Conservation (phyloP, 805 yeast species). For the Torulaspora quercuum region DNA sequence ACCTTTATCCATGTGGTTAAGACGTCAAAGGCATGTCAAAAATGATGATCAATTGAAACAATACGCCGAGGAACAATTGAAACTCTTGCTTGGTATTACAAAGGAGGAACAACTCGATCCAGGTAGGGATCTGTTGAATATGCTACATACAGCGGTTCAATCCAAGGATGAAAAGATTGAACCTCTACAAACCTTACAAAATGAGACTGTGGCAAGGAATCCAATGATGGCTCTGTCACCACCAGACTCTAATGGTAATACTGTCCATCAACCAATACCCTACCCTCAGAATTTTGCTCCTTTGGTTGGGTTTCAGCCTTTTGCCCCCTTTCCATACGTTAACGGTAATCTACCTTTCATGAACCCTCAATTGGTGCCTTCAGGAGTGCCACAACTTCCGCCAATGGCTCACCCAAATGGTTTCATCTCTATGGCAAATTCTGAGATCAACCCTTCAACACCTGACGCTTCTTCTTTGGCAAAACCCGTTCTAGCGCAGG, state of each 20-base stretch:
- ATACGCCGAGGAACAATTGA: slow-evolving; percentile 63
- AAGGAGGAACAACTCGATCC: slow-evolving; percentile 50
- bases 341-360: slow-evolving; percentile 22
- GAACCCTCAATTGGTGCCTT: slow-evolving; percentile 12
- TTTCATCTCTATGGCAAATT: slow-evolving; percentile 7
- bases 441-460: slow-evolving; percentile 26
- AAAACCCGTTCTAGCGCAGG: slow-evolving; percentile 36
- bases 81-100: slow-evolving; percentile 58
- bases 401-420: slow-evolving; percentile 13
- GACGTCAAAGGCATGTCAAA: slow-evolving; percentile 47
- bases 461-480: slow-evolving; percentile 43
- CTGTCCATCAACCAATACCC: slow-evolving; percentile 11
- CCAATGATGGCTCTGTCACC: slow-evolving; percentile 8
- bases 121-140: slow-evolving; percentile 70
- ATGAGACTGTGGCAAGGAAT: slow-evolving; percentile 7
- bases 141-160: slow-evolving; percentile 49
- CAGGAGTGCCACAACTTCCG: slow-evolving; percentile 14
- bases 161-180: slow-evolving; percentile 14
- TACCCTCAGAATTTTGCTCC: slow-evolving; percentile 18
- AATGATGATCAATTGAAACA: slow-evolving; percentile 58
- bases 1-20: slow-evolving; percentile 50
- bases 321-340: slow-evolving; percentile 35
- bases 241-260: too few relatives aligned
- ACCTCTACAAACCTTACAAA: slow-evolving; percentile 5
- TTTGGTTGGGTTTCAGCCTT: slow-evolving; percentile 29